phyloP scores from a whole-genome alignment of 228 moss, liverwort and hornwort genomes.

The Sphagnum fallax region DNA sequence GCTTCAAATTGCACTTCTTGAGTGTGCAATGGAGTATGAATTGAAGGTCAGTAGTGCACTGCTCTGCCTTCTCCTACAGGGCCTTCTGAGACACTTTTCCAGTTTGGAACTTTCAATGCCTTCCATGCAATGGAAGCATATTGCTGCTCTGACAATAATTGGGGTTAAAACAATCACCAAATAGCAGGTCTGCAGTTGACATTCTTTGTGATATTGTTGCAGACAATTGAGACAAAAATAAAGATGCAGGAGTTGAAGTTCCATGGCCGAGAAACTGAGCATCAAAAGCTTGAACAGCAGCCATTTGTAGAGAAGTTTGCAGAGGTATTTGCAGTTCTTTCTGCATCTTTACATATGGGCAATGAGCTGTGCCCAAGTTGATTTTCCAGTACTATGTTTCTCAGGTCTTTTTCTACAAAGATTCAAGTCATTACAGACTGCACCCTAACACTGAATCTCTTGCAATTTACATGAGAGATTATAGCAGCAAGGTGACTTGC shows the following conservation, averaged over 20 bases:
- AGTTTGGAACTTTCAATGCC: neutral
- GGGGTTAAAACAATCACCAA: neutral
- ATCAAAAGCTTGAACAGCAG: conserved; percentile 10
- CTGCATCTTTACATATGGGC: neutral
- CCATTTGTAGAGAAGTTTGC: neutral
- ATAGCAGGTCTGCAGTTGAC: neutral
- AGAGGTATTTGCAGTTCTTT: neutral
- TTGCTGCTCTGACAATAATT: neutral
- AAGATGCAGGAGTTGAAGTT: conserved; percentile 30
- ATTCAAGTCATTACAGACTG: neutral
- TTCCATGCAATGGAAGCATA: neutral
- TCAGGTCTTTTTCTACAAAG: neutral
- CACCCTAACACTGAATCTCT: conserved; percentile 6
- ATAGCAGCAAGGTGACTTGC: conserved; percentile 2
- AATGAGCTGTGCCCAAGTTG: too few relatives aligned
- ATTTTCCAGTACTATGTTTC: too few relatives aligned
- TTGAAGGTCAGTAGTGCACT: conserved; percentile 24
- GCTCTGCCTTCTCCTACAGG: neutral
- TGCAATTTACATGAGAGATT: conserved; percentile 11
- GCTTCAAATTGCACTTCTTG: conserved; percentile 39
- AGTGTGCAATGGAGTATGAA: conserved; percentile 56
- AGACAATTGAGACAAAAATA: conserved; percentile 51
- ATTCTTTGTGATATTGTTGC: neutral
- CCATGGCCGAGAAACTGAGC: neutral
- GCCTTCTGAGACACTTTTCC: neutral